Evolutionary conservation across 2,329 filamentous ascomycete genomes (phyloP).

Genomic region (Xylaria sp.): DNA sequence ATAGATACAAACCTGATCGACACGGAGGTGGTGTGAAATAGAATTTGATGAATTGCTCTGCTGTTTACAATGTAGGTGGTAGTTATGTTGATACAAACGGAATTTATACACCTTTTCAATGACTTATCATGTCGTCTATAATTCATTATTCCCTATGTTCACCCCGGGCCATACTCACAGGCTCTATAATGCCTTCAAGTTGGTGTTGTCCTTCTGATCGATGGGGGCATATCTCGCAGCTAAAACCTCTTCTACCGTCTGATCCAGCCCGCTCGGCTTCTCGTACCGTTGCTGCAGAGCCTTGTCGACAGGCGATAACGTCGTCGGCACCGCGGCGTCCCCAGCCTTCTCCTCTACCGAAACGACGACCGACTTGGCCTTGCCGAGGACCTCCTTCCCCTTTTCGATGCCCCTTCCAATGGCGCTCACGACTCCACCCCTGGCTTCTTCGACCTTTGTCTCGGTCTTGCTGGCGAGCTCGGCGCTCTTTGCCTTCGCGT

Average conservation of each 20-base stretch:
- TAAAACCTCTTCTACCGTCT: conserved; percentile 50
- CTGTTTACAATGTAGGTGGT: conserved; percentile 22
- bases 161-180: conserved; percentile 1
- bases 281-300: conserved; percentile 65
- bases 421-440: conserved; percentile 52
- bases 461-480: conserved; percentile 46
- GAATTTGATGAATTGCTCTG: conserved; percentile 3
- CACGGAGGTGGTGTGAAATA: background rate
- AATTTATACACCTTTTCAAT: conserved; percentile 19
- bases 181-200: conserved; percentile 38
- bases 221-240: conserved; percentile 47
- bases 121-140: conserved; percentile 9
- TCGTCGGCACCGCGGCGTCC: conserved; percentile 37
- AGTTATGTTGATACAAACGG: conserved; percentile 32
- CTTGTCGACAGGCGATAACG: conserved; percentile 63
- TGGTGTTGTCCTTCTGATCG: conserved; percentile 54
- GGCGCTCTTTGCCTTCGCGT: conserved; percentile 47
- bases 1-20: background rate
- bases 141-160: background rate
- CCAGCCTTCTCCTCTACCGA: conserved; percentile 51
- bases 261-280: conserved; percentile 52
- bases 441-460: conserved; percentile 45
- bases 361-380: conserved; percentile 52
- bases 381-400: conserved; percentile 54
- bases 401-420: conserved; percentile 56